Evolutionary conservation across 164 flowering plant genomes (phyloP).

Genomic region (Aristolochia contorta): DNA sequence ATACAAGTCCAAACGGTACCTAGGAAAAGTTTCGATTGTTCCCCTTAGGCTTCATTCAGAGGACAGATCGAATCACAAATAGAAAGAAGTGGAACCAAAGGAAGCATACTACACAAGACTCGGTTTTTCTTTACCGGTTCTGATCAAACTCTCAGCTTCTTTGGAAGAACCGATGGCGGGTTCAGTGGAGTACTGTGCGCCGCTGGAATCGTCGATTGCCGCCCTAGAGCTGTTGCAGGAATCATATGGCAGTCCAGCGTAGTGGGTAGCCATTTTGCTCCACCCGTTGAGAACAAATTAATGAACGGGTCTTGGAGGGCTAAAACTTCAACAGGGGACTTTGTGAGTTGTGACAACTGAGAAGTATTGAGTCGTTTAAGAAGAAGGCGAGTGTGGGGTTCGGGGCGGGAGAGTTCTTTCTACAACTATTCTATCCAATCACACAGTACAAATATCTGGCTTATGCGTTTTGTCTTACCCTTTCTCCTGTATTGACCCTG

Average conservation of each 20-base stretch:
- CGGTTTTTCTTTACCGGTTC: conserved; percentile 24
- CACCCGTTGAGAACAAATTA: background rate
- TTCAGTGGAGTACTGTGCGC: conserved; percentile 17
- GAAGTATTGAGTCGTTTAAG: too few species aligned
- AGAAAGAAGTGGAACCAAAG: background rate
- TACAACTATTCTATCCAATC: too few species aligned
- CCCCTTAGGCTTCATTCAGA: conserved; percentile 1
- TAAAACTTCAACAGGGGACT: too few species aligned
- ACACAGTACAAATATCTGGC: too few species aligned
- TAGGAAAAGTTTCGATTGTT: conserved; percentile 6
- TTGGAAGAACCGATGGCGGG: conserved; percentile 11
- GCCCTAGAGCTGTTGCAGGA: background rate
- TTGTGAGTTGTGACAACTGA: too few species aligned
- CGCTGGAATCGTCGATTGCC: conserved; percentile 20
- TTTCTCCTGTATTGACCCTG: too few species aligned
- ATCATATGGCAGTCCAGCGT: background rate
- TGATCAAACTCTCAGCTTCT: conserved; percentile 24
- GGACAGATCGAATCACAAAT: background rate
- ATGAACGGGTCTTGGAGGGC: too few species aligned
- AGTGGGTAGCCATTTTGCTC: background rate
- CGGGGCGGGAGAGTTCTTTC: too few species aligned
- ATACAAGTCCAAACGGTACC: conserved; percentile 59
- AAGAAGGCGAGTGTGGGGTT: too few species aligned
- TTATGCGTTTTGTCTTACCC: too few species aligned
- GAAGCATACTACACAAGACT: background rate